phyloP scores from a whole-genome alignment of 495 filamentous ascomycete genomes.

The Aspergillus conjunctus region DNA sequence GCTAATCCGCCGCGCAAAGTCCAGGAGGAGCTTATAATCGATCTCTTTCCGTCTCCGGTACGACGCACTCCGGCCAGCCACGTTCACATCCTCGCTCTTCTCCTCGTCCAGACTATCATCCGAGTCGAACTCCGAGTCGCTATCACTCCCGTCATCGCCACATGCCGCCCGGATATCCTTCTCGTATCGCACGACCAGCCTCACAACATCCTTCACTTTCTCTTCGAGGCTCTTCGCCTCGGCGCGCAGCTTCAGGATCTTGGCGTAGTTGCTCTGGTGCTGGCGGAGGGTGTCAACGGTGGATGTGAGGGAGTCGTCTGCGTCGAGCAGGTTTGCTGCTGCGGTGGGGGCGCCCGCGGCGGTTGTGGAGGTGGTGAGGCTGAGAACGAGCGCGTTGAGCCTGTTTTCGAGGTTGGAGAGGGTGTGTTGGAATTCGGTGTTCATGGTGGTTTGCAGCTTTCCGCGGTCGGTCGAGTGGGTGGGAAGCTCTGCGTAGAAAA shows the following conservation, averaged over 20 bases:
- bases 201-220: slow-evolving; percentile 45
- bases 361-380: slow-evolving; percentile 46
- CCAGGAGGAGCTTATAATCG: slow-evolving; percentile 46
- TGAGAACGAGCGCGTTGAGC: slow-evolving; percentile 45
- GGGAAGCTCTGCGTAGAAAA: not conserved
- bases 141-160: slow-evolving; percentile 36
- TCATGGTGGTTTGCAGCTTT: slow-evolving; percentile 31
- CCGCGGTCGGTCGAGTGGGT: not conserved
- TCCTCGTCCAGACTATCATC: not conserved
- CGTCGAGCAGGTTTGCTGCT: slow-evolving; percentile 42
- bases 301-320: slow-evolving; percentile 45
- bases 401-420: slow-evolving; percentile 44
- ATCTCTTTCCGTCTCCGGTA: slow-evolving; percentile 35
- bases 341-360: slow-evolving; percentile 46
- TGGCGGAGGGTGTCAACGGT: slow-evolving; percentile 43
- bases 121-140: slow-evolving; percentile 30
- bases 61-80: slow-evolving; percentile 1
- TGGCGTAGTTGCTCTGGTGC: slow-evolving; percentile 49
- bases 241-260: slow-evolving; percentile 38
- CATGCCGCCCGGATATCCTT: slow-evolving; percentile 40
- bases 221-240: slow-evolving; percentile 45
- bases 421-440: slow-evolving; percentile 39
- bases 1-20: slow-evolving; percentile 52
- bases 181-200: slow-evolving; percentile 43
- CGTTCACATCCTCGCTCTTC: no score